Base-by-base conservation (phyloP, 352 stramenopile species). In the Globisporangium spiculum region DNA sequence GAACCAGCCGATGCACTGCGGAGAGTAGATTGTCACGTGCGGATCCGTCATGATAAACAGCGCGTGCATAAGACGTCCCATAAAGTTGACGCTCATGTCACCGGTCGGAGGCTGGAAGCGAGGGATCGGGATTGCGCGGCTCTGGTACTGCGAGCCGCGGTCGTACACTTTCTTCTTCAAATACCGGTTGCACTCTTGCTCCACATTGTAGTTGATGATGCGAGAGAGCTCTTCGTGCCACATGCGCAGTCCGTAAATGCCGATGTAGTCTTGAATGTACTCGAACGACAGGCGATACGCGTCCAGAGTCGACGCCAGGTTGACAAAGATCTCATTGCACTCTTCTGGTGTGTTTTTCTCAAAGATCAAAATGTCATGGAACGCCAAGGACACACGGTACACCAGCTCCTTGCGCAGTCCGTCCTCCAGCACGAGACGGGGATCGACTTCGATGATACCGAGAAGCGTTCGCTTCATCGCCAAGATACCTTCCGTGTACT, bases 181-280 rank as follows among this genome's bases (percentile, higher is more conserved):
- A 71, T 98, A 98, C 9, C 94, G 93, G 70, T 98, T 98, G 81
- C 88, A 95, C 75, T 98, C 96, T 65, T 98, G 91, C 73, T 98
- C 95, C n/a, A 98, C 89, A 57, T 98, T 98, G 79, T 97, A 98
- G 65, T 96, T 97, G 66, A 98, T 97, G 67, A 98, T 97, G 20
- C 96, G 91, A 27, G 83, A 91, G 20, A 98, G 74, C 73, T 98
- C 96, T 73, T 98, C 89, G 70, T 98, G 92, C 95, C 94, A 99
- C 81, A 98, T 98, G 36, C 96, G 93, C 41, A 98, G 77, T 27
- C 96, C 94, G 68, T 97, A 93, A 64, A 99, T 97, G 34, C 86
- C 92, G 67, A 98, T 93, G 80, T 98, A 99, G 76, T 99, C 96
- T 71, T 98, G 94, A 36, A 98, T 95, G 72, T 98, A 98, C 78